A percentile compares a stretch with the other conserved stretches of the same genome.
phyloP scores from a whole-genome alignment of 805 yeast species.

The Pichia phayaonensis region DNA sequence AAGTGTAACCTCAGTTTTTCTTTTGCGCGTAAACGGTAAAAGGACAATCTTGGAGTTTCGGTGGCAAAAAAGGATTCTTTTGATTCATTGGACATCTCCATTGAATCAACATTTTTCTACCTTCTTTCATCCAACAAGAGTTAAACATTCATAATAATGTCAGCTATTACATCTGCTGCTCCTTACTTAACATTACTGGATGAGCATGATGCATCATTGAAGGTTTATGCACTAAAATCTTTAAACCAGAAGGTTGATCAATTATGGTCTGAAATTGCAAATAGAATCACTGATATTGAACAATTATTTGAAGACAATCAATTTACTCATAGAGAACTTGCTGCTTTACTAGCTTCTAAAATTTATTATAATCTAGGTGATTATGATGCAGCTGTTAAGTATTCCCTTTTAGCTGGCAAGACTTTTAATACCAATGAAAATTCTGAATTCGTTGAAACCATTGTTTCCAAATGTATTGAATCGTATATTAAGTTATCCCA shows the following conservation, averaged over 20 bases:
- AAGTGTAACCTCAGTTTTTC: background rate
- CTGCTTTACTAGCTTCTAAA: constrained; percentile 89
- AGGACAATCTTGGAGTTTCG: background rate
- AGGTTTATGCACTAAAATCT: constrained; percentile 76
- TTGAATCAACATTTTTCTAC: background rate
- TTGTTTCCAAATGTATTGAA: constrained; percentile 88
- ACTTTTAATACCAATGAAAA: constrained; percentile 67
- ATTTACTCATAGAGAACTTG: constrained; percentile 64
- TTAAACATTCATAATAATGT: constrained; percentile 12
- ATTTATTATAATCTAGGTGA: constrained; percentile 90
- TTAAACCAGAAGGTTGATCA: constrained; percentile 80
- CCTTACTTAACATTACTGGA: constrained; percentile 84
- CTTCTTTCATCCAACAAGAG: background rate
- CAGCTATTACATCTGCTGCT: constrained; percentile 64
- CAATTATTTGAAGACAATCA: constrained; percentile 79
- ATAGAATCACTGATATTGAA: constrained; percentile 79
- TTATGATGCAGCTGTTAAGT: constrained; percentile 82
- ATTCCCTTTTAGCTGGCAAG: constrained; percentile 77
- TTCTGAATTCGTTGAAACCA: constrained; percentile 87
- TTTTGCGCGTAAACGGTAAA: background rate
- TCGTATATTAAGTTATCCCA: constrained; percentile 66
- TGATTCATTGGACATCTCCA: background rate
- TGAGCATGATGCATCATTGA: constrained; percentile 72
- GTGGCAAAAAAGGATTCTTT: background rate
- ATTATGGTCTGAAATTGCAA: constrained; percentile 96